Evolutionary conservation across 257 asterid genomes (phyloP).

Genomic region (Paulownia fortunei): DNA sequence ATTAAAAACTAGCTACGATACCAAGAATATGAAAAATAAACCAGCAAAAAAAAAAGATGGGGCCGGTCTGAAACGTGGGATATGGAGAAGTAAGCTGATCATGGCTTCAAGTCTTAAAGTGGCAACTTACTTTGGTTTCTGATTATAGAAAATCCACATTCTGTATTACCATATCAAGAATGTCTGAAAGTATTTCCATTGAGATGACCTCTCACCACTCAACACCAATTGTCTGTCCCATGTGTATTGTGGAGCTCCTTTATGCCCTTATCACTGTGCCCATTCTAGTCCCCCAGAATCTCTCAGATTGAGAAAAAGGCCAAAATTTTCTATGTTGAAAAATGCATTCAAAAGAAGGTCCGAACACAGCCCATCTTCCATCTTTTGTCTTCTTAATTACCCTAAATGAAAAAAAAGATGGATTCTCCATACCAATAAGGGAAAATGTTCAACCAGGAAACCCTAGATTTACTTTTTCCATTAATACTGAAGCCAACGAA

Average conservation of each 20-base stretch:
- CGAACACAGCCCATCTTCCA: not conserved
- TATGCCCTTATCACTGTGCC: constrained; percentile 41
- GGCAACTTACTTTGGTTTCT: constrained; percentile 40
- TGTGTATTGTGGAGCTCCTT: constrained; percentile 61
- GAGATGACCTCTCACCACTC: constrained; percentile 12
- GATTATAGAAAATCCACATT: constrained; percentile 33
- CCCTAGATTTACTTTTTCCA: constrained; percentile 31
- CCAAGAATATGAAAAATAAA: not conserved
- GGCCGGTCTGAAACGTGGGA: constrained; percentile 19
- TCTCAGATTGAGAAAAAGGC: constrained; percentile 20
- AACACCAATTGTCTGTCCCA: constrained; percentile 18
- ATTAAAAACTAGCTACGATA: not conserved
- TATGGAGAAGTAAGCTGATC: constrained; percentile 9
- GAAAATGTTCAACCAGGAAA: constrained; percentile 11
- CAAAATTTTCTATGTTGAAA: not conserved
- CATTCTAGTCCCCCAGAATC: constrained; percentile 38
- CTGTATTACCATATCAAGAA: constrained; percentile 34
- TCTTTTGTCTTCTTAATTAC: constrained; percentile 13
- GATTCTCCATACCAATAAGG: constrained; percentile 29
- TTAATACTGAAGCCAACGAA: not conserved
- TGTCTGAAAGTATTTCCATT: constrained; percentile 19
- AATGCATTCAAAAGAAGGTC: constrained; percentile 20
- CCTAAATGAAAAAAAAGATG: constrained; percentile 11
- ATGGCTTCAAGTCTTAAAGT: constrained; percentile 33
- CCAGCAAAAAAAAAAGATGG: not conserved